Evolutionary conservation across 495 filamentous ascomycete genomes (phyloP).

Genomic region (Cetradonia linearis): DNA sequence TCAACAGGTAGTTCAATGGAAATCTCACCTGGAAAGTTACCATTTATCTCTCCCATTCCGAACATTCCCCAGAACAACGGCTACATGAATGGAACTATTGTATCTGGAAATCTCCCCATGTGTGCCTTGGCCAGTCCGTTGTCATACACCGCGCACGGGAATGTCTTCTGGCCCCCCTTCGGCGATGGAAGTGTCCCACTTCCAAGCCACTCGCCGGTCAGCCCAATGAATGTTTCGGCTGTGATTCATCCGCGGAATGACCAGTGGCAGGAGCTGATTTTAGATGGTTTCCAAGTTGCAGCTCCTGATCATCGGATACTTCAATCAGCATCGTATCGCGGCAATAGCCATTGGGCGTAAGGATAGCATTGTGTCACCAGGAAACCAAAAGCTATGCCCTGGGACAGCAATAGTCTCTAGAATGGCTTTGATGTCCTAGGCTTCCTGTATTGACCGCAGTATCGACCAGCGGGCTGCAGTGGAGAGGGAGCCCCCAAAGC

Average conservation of each 20-base stretch:
- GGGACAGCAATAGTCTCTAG: background rate
- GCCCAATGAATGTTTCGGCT: slow-evolving; percentile 19
- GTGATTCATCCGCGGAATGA: slow-evolving; percentile 12
- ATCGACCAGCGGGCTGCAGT: too few species aligned
- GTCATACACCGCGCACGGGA: background rate
- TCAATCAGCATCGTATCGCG: background rate
- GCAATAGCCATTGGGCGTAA: slow-evolving; percentile 1
- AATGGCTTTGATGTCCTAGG: background rate
- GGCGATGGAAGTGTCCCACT: slow-evolving; percentile 22
- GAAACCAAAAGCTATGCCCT: background rate
- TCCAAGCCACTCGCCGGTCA: background rate
- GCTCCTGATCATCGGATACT: background rate
- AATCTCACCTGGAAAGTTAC: background rate
- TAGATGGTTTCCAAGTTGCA: slow-evolving; percentile 23
- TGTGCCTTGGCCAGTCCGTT: background rate
- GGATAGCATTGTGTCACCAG: background rate
- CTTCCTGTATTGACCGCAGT: too few species aligned
- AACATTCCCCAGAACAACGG: background rate
- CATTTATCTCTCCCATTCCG: background rate
- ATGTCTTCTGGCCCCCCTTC: slow-evolving; percentile 26
- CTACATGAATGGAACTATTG: background rate
- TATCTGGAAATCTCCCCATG: background rate
- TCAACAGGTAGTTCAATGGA: background rate
- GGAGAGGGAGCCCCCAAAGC: too few species aligned
- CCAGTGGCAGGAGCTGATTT: slow-evolving; percentile 20